These are phyloP conservation scores for Exserohilum rostratum DNA, from an alignment of 2,329 filamentous ascomycete species.

Conservation along the genomic window DNA sequence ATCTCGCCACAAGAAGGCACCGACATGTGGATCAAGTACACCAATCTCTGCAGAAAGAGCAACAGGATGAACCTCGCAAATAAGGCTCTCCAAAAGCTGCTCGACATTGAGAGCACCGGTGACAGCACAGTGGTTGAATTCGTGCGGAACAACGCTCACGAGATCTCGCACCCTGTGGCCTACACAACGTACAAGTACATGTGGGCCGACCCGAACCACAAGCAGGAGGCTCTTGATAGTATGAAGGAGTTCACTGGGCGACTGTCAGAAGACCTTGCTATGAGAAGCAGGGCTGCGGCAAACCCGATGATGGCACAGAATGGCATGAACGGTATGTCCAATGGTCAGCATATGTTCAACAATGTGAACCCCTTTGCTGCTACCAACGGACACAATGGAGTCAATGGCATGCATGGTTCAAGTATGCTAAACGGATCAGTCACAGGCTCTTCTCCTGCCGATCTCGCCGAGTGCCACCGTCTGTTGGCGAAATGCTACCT, in stretches of 20 bases:
- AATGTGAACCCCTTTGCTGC: constrained; percentile 47
- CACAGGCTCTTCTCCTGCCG: constrained; percentile 34
- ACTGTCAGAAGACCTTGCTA: constrained; percentile 64
- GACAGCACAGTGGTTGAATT: constrained; percentile 42
- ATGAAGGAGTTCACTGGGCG: constrained; percentile 67
- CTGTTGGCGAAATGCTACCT: constrained; percentile 95
- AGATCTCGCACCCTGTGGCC: constrained; percentile 77
- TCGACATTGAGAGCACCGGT: constrained; percentile 54
- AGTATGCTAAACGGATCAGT: constrained; percentile 36
- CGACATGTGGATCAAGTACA: constrained; percentile 99
- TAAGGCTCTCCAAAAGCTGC: constrained; percentile 90
- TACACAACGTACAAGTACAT: constrained; percentile 98
- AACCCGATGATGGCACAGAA: constrained; percentile 45
- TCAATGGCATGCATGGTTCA: constrained; percentile 51
- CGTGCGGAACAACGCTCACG: constrained; percentile 44
- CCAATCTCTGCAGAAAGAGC: constrained; percentile 96
- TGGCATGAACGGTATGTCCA: constrained; percentile 52
- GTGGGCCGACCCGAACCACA: constrained; percentile 71
- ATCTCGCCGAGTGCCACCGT: constrained; percentile 63
- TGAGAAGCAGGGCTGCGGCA: constrained; percentile 42
- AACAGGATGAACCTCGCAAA: constrained; percentile 93
- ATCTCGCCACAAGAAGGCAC: constrained; percentile 92
- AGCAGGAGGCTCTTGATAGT: constrained; percentile 57
- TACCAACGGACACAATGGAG: constrained; percentile 58
- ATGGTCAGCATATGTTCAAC: constrained; percentile 47